Conservation (phyloP, 169 alveolate species). For the Amoebophrya sp. region DNA sequence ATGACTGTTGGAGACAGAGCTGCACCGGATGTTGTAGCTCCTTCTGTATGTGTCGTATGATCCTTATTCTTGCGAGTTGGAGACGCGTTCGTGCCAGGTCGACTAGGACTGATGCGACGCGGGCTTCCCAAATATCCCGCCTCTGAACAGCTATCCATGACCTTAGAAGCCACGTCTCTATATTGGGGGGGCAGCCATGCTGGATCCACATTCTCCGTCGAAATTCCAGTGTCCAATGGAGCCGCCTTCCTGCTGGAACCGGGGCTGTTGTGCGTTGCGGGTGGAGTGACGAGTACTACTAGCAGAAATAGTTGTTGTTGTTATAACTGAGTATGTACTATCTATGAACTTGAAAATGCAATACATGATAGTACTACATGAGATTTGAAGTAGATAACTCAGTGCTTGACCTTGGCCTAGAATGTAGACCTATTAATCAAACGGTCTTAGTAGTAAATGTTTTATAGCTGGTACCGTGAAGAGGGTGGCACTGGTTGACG, state of each 20-base stretch:
- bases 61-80: not conserved
- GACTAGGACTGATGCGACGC: not conserved
- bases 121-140: not conserved
- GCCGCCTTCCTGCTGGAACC: no score
- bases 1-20: not conserved
- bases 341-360: no score
- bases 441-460: no score
- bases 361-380: not conserved
- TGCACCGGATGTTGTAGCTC: not conserved
- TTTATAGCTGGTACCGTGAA: no score
- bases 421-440: no score
- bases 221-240: not conserved
- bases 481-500: no score
- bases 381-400: not conserved
- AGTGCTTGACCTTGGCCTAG: not conserved
- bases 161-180: not conserved
- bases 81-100: not conserved
- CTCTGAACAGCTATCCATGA: not conserved
- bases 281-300: not conserved
- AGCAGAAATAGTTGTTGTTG: not conserved
- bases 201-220: not conserved
- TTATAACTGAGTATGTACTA: no score
- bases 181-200: not conserved
- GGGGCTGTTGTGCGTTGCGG: not conserved
- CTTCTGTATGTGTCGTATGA: not conserved